Base-by-base conservation (phyloP, 169 alveolate genomes). In the Plasmodium berghei region DNA sequence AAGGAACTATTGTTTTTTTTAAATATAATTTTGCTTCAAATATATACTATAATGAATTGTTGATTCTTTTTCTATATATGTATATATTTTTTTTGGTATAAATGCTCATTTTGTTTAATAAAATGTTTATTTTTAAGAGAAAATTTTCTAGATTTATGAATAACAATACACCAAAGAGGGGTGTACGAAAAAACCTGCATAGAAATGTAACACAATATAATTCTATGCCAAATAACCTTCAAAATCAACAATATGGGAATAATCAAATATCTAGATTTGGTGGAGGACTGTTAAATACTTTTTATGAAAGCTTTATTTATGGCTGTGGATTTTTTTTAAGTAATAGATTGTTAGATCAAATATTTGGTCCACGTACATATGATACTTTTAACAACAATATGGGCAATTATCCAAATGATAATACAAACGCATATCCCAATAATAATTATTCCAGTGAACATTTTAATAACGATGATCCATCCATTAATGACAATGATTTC, bases 321-420 rank as follows among this genome's bases (percentile, higher is more conserved):
- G 89, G 89, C 54, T 80, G 89, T 80, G 89, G 89, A 8, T 80
- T 80, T 26, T 80, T 80, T 63, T 80, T 80, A 80, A 80, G 89
- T 59, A 80, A 80, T 61, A 54, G 89, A 80, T 64, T 80, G 71
- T 63, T 80, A 40, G 89, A 80, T 80, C 89, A 80, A 59, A 80
- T 80, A 54, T 80, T 80, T 46, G 89, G 89, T 24, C 77, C 89
- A 4, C 77, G 89, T 22, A 5, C 77, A 52, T 80, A 59, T 54
- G 89, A 80, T 71, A 34, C 89, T n/a, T 80, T 59, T 54, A 26
- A 10, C 26, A 80, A 49, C 46, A 63, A 80, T 80, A 67, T 26
- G 42, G 89, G 48, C n/a, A 42, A 67, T 49, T 66, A 10, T 59
- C 22, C 69, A 34, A 80, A 80, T 80, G 83, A 59, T 28, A 52